Conservation (phyloP, 306 rosid species). For the Dryas octopetala region DNA sequence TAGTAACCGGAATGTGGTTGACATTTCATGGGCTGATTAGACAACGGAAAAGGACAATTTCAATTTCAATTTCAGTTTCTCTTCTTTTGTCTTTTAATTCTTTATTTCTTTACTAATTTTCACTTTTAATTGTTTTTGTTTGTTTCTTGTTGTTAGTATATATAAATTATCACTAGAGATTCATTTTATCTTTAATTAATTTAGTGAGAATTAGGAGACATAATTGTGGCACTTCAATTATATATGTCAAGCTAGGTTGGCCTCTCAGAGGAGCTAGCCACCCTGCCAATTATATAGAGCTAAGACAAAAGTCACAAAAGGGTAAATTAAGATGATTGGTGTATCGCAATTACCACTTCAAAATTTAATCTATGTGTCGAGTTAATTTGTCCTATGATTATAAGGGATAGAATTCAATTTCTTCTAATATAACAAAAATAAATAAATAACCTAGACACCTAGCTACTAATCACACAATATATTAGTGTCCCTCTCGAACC, state of each 20-base stretch:
- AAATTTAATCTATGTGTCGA: too few species aligned
- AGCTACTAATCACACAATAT: too few species aligned
- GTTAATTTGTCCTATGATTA: too few species aligned
- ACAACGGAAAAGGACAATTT: constrained; percentile 50
- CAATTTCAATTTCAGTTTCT: constrained; percentile 40
- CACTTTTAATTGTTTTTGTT: not conserved
- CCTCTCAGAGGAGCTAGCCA: not conserved
- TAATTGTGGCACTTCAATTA: not conserved
- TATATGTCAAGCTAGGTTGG: not conserved
- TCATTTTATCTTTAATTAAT: too few species aligned
- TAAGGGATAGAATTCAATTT: too few species aligned
- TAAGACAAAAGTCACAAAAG: too few species aligned
- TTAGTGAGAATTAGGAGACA: not conserved
- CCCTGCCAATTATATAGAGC: not conserved
- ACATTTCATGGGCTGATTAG: constrained; percentile 71
- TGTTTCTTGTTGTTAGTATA: not conserved
- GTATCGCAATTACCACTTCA: too few species aligned
- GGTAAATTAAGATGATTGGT: too few species aligned
- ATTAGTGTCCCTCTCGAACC: too few species aligned
- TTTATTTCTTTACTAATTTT: not conserved
- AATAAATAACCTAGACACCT: too few species aligned
- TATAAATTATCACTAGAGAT: not conserved
- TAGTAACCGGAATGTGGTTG: constrained; percentile 53
- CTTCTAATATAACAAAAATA: too few species aligned
- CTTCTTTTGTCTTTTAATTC: constrained; percentile 19